These are phyloP conservation scores for Pachysandra terminalis DNA, from an alignment of 164 flowering plant genomes.

Conservation along the genomic window DNA sequence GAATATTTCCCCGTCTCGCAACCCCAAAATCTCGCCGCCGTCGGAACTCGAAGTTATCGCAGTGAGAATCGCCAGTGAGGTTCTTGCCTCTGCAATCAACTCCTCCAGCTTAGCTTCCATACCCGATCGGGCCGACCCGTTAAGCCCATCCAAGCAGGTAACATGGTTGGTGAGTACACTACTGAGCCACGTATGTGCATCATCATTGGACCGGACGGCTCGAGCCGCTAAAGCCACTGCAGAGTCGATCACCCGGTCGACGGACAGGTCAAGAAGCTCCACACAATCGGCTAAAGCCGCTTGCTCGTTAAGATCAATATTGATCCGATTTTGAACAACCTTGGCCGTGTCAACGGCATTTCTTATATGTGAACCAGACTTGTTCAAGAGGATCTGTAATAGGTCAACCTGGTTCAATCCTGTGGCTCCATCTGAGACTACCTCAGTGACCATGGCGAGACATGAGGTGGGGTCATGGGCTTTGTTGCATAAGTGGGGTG, in stretches of 20 bases:
- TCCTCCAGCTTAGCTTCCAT: constrained; percentile 11
- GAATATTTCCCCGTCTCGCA: constrained; percentile 1
- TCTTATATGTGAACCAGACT: constrained; percentile 13
- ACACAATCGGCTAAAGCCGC: constrained; percentile 37
- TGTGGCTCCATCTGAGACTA: background rate
- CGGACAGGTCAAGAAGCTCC: constrained; percentile 38
- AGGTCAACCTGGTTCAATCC: background rate
- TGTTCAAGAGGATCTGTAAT: constrained; percentile 22
- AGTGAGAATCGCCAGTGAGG: constrained; percentile 13
- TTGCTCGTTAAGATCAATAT: constrained; percentile 17
- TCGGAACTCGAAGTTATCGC: background rate
- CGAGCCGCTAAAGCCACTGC: constrained; percentile 13
- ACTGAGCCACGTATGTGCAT: constrained; percentile 51
- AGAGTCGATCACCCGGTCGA: constrained; percentile 27
- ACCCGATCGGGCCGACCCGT: background rate
- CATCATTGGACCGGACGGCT: constrained; percentile 8
- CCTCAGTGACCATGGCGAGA: constrained; percentile 24
- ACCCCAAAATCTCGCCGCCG: background rate
- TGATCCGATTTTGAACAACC: constrained; percentile 16
- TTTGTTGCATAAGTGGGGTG: constrained; percentile 17
- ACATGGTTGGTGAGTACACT: constrained; percentile 32
- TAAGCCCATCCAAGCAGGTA: constrained; percentile 29
- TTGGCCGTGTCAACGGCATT: constrained; percentile 10
- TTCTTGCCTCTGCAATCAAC: constrained; percentile 13
- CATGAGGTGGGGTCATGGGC: constrained; percentile 31